These are phyloP conservation scores for Scutellaria baicalensis DNA, from an alignment of 257 asterid species.

Conservation along the genomic window DNA sequence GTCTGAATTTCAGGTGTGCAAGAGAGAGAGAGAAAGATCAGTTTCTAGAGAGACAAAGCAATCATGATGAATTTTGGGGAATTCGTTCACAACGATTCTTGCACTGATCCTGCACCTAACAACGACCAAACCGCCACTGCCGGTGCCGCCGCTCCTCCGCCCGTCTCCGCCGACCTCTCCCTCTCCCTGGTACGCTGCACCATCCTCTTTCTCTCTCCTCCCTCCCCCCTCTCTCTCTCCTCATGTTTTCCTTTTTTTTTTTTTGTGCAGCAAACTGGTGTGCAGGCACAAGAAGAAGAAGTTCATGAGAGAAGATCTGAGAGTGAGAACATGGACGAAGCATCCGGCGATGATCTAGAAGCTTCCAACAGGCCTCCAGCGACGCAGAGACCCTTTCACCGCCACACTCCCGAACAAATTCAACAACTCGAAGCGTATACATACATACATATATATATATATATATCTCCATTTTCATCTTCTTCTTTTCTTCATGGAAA, in stretches of 20 bases:
- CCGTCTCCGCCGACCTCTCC: constrained; percentile 80
- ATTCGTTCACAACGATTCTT: too few species aligned
- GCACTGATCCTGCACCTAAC: too few species aligned
- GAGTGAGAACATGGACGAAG: constrained; percentile 83
- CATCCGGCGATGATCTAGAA: constrained; percentile 69
- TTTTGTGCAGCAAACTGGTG: constrained; percentile 56
- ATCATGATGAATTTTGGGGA: too few species aligned
- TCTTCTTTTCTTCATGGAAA: not conserved
- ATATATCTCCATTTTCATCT: not conserved
- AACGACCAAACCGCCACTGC: constrained; percentile 42
- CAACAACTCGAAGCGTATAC: constrained; percentile 88
- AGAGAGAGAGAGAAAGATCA: too few species aligned
- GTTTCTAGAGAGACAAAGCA: too few species aligned
- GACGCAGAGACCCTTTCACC: constrained; percentile 79
- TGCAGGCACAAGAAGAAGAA: constrained; percentile 79
- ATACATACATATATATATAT: not conserved
- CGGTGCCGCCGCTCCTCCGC: constrained; percentile 45
- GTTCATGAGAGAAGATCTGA: constrained; percentile 95
- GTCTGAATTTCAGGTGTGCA: too few species aligned
- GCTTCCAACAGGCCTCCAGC: constrained; percentile 69
- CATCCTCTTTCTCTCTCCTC: not conserved
- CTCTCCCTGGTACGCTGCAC: constrained; percentile 62
- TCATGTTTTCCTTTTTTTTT: not conserved
- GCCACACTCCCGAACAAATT: constrained; percentile 99
- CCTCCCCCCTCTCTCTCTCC: not conserved